These are phyloP conservation scores for Pichia gijzeniarum DNA, from an alignment of 805 yeast genomes.

Conservation along the genomic window DNA sequence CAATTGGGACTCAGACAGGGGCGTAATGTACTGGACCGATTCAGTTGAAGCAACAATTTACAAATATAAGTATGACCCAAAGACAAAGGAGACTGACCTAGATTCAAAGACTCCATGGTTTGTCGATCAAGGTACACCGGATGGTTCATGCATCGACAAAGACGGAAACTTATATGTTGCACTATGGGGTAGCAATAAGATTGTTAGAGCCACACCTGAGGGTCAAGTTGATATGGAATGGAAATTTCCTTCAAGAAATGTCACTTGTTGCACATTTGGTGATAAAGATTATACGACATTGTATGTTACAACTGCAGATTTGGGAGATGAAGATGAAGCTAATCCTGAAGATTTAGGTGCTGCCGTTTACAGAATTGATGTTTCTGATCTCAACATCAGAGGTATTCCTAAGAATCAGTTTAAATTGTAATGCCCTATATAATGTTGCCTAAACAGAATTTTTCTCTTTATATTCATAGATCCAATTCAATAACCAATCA, in stretches of 20 bases:
- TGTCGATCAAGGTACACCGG: slow-evolving; percentile 46
- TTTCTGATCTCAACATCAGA: slow-evolving; percentile 26
- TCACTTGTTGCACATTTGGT: slow-evolving; percentile 66
- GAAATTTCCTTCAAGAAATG: slow-evolving; percentile 50
- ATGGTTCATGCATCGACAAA: slow-evolving; percentile 62
- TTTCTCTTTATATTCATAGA: slow-evolving; percentile 4
- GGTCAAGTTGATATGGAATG: slow-evolving; percentile 49
- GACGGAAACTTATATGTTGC: slow-evolving; percentile 57
- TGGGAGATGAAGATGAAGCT: slow-evolving; percentile 25
- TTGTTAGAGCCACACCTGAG: slow-evolving; percentile 44
- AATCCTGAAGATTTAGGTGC: slow-evolving; percentile 51
- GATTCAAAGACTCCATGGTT: slow-evolving; percentile 36
- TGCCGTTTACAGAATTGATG: slow-evolving; percentile 42
- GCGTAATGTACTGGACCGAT: slow-evolving; percentile 47
- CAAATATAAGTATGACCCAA: slow-evolving; percentile 38
- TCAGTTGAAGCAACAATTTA: slow-evolving; percentile 42
- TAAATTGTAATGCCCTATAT: background rate
- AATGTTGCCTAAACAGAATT: background rate
- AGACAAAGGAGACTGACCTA: slow-evolving; percentile 28
- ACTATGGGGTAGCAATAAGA: slow-evolving; percentile 53
- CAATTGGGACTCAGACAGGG: slow-evolving; percentile 39
- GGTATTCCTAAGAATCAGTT: slow-evolving; percentile 29
- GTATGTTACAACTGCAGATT: slow-evolving; percentile 62
- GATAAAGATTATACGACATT: slow-evolving; percentile 52
- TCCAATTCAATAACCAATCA: slow-evolving; percentile 12